Evolutionary conservation across 768 basidiomycete genomes (phyloP), one percentile per base, ranked within the genome.

Genomic region (Rhizopogon rudus): DNA sequence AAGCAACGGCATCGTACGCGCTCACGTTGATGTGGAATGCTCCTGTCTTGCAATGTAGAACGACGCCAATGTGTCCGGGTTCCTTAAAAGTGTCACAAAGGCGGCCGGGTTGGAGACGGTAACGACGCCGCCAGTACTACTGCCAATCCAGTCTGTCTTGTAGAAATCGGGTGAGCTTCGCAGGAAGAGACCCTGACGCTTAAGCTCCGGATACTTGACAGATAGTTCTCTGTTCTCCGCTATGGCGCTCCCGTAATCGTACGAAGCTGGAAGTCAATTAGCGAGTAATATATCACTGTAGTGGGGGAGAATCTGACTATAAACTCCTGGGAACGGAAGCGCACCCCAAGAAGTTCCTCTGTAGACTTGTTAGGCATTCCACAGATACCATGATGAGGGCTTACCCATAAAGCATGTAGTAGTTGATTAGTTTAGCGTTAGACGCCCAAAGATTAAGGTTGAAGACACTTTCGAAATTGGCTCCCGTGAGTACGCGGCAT

Each of bases 261-360:
- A 93, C 25, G 88, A 90, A 2, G 80, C 66, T 68, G 22, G 16
- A 16, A 31, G 17, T 25, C 14, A 16, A 49, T 49, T 5, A 49
- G 48, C 33, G 6, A 51, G 40, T 4, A 7, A 8, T 42, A 57
- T 42, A 57, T 55, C 58, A 44, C 16, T 17, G 7, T 50, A 14
- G 9, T 37, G 22, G 51, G 54, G 6, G 31, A 42, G 25, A 51
- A 45, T 64, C 70, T 67, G 63, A 66, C 76, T 83, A 64, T 86
- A 84, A 14, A 88, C 91, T 8, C 84, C 87, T 13, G 81, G 90
- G 73, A 83, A 88, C 1, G 91, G 87, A 42, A 93, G 74, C 9
- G 78, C 87, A 40, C 88, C 91, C 89, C 90, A 93, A 12, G 87
- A 91, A 0, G 91, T 93, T 22, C 91, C 91, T 7, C 91, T 91